A percentile compares a stretch with the other conserved stretches of the same genome.
phyloP scores from a whole-genome alignment of 768 basidiomycete species.

The Leccinum uliginosum region DNA sequence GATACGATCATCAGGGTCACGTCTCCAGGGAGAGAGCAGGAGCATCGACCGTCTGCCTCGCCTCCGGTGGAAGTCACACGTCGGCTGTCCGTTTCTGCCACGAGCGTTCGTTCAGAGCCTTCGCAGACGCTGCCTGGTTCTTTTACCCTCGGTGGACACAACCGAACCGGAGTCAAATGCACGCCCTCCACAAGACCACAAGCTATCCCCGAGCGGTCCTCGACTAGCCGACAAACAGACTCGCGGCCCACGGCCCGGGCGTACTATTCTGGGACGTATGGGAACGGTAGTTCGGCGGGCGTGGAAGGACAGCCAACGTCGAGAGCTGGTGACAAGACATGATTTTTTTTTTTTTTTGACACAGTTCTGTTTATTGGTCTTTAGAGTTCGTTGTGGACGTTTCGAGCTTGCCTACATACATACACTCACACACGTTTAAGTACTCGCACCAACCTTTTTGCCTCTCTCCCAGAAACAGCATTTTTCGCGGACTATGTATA shows the following conservation, averaged over 20 bases:
- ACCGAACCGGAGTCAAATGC: slow-evolving; percentile 19
- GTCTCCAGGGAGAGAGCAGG: slow-evolving; percentile 42
- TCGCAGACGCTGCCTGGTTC: slow-evolving; percentile 18
- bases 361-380: slow-evolving; percentile 2
- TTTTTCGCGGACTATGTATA: slow-evolving; percentile 23
- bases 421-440: neutral
- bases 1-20: slow-evolving; percentile 35
- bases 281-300: slow-evolving; percentile 8
- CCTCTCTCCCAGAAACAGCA: slow-evolving; percentile 2
- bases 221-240: slow-evolving; percentile 18
- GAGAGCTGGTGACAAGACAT: slow-evolving; percentile 23
- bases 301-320: slow-evolving; percentile 11
- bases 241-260: slow-evolving; percentile 16
- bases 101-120: slow-evolving; percentile 40
- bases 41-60: slow-evolving; percentile 36
- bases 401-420: slow-evolving; percentile 11
- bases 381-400: slow-evolving; percentile 12
- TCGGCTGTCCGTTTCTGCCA: slow-evolving; percentile 45
- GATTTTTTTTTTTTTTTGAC: slow-evolving; percentile 7
- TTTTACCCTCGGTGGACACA: slow-evolving; percentile 18
- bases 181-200: slow-evolving; percentile 20
- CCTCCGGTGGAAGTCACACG: slow-evolving; percentile 46
- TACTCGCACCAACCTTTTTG: neutral
- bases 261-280: slow-evolving; percentile 22
- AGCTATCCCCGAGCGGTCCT: slow-evolving; percentile 16